Evolutionary conservation across 345 rosid species (phyloP).

Genomic region (Citrus maxima): DNA sequence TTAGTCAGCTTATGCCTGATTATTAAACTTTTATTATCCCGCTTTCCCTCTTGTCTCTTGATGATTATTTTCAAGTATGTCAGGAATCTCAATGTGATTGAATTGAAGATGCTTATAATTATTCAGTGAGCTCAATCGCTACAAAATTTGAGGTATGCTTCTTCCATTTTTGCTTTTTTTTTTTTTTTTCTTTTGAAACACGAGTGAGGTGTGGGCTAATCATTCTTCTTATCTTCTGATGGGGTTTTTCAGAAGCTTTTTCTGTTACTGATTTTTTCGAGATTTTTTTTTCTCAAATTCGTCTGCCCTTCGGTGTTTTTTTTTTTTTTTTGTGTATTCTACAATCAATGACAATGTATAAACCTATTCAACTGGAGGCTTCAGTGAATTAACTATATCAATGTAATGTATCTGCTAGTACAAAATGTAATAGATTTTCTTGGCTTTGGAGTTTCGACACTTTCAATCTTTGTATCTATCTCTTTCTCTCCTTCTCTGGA

Average conservation of each 20-base stretch:
- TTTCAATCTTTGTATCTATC: not conserved
- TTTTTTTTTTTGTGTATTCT: not conserved
- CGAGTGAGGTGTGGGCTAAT: slow-evolving; percentile 13
- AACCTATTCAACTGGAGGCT: slow-evolving; percentile 16
- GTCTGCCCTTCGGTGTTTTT: not conserved
- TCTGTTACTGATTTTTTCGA: not conserved
- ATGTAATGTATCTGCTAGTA: slow-evolving; percentile 3
- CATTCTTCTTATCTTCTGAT: not conserved
- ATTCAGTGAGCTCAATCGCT: not conserved
- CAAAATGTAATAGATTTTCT: not conserved
- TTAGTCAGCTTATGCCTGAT: slow-evolving; percentile 72
- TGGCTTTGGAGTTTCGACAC: not conserved
- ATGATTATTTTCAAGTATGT: slow-evolving; percentile 11
- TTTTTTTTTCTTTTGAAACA: not conserved
- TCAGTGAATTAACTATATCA: not conserved
- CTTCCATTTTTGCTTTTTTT: not conserved
- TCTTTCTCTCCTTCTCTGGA: not conserved
- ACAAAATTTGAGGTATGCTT: slow-evolving; percentile 13
- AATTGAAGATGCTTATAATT: not conserved
- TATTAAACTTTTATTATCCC: slow-evolving; percentile 27
- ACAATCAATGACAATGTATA: slow-evolving; percentile 20
- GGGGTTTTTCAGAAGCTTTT: slow-evolving; percentile 1
- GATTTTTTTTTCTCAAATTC: not conserved
- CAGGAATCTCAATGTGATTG: slow-evolving; percentile 8
- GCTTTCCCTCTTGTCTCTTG: not conserved